phyloP scores from a whole-genome alignment of 768 basidiomycete genomes.

The Mycena rebaudengoi region DNA sequence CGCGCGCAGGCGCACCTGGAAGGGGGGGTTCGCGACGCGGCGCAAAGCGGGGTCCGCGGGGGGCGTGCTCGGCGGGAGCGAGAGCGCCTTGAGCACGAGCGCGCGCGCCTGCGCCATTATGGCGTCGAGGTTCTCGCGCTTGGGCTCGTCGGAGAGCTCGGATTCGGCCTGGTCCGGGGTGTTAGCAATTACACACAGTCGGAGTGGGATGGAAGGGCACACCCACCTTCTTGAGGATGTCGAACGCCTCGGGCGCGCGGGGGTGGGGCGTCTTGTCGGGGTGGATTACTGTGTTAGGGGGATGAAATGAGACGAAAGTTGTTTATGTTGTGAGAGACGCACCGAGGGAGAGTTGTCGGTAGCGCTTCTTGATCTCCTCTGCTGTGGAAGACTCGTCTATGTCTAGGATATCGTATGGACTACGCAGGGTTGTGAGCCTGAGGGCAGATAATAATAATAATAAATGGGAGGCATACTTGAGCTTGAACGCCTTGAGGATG shows the following conservation, averaged over 20 bases:
- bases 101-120: slow-evolving; percentile 79
- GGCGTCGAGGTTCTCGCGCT: slow-evolving; percentile 85
- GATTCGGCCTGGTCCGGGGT: slow-evolving; percentile 73
- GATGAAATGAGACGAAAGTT: slow-evolving; percentile 1
- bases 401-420: slow-evolving; percentile 94
- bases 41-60: slow-evolving; percentile 68
- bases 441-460: slow-evolving; percentile 7
- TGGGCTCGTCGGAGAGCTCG: slow-evolving; percentile 80
- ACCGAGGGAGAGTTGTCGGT: slow-evolving; percentile 87
- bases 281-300: slow-evolving; percentile 85
- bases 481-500: slow-evolving; percentile 93
- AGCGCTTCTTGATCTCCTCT: slow-evolving; percentile 91
- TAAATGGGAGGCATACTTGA: slow-evolving; percentile 70
- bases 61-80: slow-evolving; percentile 65
- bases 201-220: background rate
- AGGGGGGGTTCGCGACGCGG: slow-evolving; percentile 64
- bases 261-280: slow-evolving; percentile 95
- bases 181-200: slow-evolving; percentile 2
- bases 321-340: slow-evolving; percentile 39
- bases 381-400: slow-evolving; percentile 73
- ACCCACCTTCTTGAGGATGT: slow-evolving; percentile 88
- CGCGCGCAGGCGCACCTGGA: slow-evolving; percentile 69
- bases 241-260: slow-evolving; percentile 92
- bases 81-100: slow-evolving; percentile 68
- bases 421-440: slow-evolving; percentile 35